Conservation (phyloP, 1,139 yeast species). For the Debaryomyces robertsiae region DNA sequence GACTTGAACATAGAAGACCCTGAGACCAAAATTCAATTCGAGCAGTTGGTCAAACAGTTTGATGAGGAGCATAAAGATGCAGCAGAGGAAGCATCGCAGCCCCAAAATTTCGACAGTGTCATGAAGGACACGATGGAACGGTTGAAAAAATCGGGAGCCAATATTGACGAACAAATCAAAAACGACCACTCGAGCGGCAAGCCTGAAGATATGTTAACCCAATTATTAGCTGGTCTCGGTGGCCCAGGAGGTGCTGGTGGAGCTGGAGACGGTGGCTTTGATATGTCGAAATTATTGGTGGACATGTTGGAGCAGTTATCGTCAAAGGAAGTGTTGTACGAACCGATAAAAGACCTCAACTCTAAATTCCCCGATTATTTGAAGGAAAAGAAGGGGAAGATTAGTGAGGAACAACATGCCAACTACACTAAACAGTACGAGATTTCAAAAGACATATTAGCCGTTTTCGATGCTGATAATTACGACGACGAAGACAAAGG, state of each 20-base stretch:
- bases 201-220: conserved; percentile 65
- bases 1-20: conserved; percentile 62
- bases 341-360: conserved; percentile 82
- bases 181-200: conserved; percentile 46
- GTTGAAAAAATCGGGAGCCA: conserved; percentile 67
- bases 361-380: conserved; percentile 69
- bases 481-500: conserved; percentile 55
- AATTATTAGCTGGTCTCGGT: conserved; percentile 50
- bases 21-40: conserved; percentile 59
- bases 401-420: conserved; percentile 49
- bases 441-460: conserved; percentile 54
- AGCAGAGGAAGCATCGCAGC: conserved; percentile 34
- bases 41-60: conserved; percentile 50
- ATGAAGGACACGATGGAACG: conserved; percentile 82
- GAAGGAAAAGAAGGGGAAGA: conserved; percentile 46
- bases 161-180: conserved; percentile 63
- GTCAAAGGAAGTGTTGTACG: conserved; percentile 83
- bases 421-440: conserved; percentile 59
- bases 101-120: conserved; percentile 66
- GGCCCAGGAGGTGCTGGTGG: conserved; percentile 43
- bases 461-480: conserved; percentile 56
- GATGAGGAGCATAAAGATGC: conserved; percentile 38
- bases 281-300: conserved; percentile 63
- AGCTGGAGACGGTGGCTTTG: conserved; percentile 52
- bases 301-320: conserved; percentile 85